Conservation (phyloP, 495 filamentous ascomycete species). For the Xylaria telfairii region DNA sequence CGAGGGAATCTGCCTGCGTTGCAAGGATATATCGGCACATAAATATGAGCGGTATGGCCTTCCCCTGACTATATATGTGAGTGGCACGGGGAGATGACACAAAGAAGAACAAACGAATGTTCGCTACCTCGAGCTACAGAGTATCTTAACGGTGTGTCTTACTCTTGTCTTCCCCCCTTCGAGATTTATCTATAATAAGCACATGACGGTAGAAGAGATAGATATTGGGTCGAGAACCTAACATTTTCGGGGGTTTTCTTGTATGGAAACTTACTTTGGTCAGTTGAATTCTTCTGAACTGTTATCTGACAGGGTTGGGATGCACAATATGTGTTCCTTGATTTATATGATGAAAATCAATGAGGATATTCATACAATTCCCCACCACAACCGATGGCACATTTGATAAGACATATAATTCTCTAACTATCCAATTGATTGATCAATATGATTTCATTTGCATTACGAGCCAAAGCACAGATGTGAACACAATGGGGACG, state of each 20-base stretch:
- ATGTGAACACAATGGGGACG: neutral
- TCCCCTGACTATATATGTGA: neutral
- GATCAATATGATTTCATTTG: neutral
- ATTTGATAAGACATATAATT: neutral
- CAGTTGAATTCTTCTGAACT: neutral
- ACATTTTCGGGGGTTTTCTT: neutral
- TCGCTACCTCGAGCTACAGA: neutral
- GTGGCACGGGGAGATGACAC: neutral
- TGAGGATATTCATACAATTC: neutral
- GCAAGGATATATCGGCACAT: neutral
- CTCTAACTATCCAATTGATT: neutral
- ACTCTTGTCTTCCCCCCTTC: neutral
- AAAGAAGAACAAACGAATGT: no score
- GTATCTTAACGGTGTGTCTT: neutral
- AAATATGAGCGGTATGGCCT: neutral
- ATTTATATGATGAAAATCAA: neutral
- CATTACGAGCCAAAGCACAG: neutral
- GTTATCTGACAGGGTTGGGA: neutral
- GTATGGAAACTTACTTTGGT: neutral
- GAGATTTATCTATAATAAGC: neutral
- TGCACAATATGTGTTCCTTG: neutral
- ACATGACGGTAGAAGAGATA: neutral
- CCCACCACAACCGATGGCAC: neutral
- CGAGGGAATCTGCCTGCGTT: constrained; percentile 1
- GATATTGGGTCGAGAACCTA: neutral